Evolutionary conservation across 1,139 yeast species (phyloP), one percentile per base, ranked within the genome.

Genomic region (Taphrina wiesneri): DNA sequence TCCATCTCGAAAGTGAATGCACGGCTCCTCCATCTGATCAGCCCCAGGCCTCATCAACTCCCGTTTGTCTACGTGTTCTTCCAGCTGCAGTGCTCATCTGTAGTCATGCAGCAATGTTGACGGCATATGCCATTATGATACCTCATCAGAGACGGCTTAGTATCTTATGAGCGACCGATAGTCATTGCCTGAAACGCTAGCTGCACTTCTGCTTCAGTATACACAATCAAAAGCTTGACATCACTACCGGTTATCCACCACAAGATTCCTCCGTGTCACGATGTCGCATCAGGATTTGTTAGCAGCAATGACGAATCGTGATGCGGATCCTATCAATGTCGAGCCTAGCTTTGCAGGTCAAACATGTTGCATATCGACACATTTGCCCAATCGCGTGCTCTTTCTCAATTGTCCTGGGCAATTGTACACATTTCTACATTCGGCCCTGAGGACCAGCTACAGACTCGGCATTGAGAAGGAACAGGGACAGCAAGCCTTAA

Each of bases 291-390:
- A 52, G 23, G 49, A 36, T 13, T 26, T 54, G 21, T 30, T 60
- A 2, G 45, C 52, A 32, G 64, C 64, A 26, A 60, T 60, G 57
- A 46, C 51, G 49, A 46, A 60, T 39, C 49, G 51, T 2, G 52
- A 60, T 23, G 64, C 64, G 2, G 64, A 60, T 28, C 64, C 64
- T 1, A 19, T 51, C 41, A 39, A 39, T 19, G 57, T 60, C 25
- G 64, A 60, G 23, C 57, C 64, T n/a, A 60, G 64, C 39, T 60
- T 36, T 28, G 57, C 56, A 11, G 47, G 47, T 9, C 64, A 60
- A 28, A 51, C 39, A 11, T 60, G 64, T 45, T 60, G 46, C 21
- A 41, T 60, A 30, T 47, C 56, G 6, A 60, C 64, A 21, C 64
- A 60, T 23, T 23, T 52, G 32, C 64, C 64, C n/a, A 60, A 60